phyloP scores from a whole-genome alignment of 805 yeast genomes.

The Barnettozyma wickerhamii region DNA sequence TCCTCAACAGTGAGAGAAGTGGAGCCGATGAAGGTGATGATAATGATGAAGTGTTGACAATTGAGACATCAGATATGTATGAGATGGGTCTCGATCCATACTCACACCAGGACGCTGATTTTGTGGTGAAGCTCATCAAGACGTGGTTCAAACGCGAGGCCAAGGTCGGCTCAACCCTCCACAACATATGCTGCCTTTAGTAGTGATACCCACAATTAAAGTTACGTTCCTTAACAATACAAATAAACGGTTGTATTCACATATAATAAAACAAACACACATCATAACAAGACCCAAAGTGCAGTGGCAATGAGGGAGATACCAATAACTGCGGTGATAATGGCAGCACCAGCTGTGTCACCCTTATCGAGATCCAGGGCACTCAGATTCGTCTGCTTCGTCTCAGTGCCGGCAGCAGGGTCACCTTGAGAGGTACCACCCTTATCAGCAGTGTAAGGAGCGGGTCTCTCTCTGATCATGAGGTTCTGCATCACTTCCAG shows the following conservation, averaged over 20 bases:
- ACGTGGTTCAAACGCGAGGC: conserved; percentile 45
- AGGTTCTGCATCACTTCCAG: conserved; percentile 50
- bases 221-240: background rate
- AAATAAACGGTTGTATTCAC: conserved; percentile 1
- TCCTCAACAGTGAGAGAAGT: conserved; percentile 31
- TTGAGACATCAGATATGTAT: conserved; percentile 36
- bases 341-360: conserved; percentile 63
- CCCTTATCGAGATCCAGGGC: conserved; percentile 36
- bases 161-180: conserved; percentile 34
- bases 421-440: conserved; percentile 69
- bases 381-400: conserved; percentile 29
- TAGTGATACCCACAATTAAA: background rate
- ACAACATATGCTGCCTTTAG: conserved; percentile 31
- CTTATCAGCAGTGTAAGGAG: conserved; percentile 53
- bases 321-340: conserved; percentile 53
- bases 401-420: conserved; percentile 56
- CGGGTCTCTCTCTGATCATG: conserved; percentile 32
- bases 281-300: conserved; percentile 35
- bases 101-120: conserved; percentile 39
- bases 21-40: conserved; percentile 6
- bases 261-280: background rate
- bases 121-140: conserved; percentile 37
- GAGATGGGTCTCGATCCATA: conserved; percentile 61
- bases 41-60: conserved; percentile 6
- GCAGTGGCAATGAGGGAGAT: conserved; percentile 34